A percentile compares a stretch with the other conserved stretches of the same genome.
These are phyloP conservation scores for Fusarium protoensiforme DNA, from an alignment of 2,329 filamentous ascomycete genomes.

Conservation along the genomic window DNA sequence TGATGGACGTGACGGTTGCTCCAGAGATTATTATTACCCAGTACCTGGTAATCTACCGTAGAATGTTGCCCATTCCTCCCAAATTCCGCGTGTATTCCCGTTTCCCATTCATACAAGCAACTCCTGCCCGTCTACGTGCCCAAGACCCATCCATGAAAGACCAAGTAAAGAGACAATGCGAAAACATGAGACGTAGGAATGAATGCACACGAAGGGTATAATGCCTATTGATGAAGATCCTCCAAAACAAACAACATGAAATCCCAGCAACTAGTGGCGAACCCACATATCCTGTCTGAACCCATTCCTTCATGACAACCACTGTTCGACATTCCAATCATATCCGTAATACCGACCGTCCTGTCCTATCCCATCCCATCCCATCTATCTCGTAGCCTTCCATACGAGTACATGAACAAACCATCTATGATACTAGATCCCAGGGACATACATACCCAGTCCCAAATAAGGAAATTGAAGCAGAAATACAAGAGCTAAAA, in stretches of 20 bases:
- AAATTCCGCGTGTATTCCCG: background rate
- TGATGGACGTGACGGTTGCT: conserved; percentile 2
- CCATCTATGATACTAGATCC: conserved; percentile 36
- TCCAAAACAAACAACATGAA: conserved; percentile 22
- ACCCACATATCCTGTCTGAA: conserved; percentile 18
- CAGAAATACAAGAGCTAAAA: conserved; percentile 12
- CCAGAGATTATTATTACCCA: conserved; percentile 35
- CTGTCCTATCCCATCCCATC: conserved; percentile 1
- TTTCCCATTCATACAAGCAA: background rate
- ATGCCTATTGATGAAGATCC: conserved; percentile 45
- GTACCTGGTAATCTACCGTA: conserved; percentile 19
- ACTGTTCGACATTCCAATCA: conserved; percentile 31
- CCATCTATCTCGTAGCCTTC: conserved; percentile 36
- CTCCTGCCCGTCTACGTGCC: conserved; percentile 16
- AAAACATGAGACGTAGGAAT: conserved; percentile 26
- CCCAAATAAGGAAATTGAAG: conserved; percentile 1
- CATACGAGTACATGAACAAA: conserved; percentile 17
- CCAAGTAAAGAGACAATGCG: conserved; percentile 9
- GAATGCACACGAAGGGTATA: conserved; percentile 46
- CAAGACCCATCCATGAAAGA: conserved; percentile 8
- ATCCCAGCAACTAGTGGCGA: conserved; percentile 19
- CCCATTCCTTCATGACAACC: conserved; percentile 26
- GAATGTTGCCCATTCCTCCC: conserved; percentile 29
- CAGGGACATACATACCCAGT: conserved; percentile 9
- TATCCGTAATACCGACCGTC: conserved; percentile 22